Percentiles rank a stretch among this genome's conserved stretches.
These are phyloP conservation scores for Primulina huaijiensis DNA, from an alignment of 257 asterid genomes.

Conservation along the genomic window DNA sequence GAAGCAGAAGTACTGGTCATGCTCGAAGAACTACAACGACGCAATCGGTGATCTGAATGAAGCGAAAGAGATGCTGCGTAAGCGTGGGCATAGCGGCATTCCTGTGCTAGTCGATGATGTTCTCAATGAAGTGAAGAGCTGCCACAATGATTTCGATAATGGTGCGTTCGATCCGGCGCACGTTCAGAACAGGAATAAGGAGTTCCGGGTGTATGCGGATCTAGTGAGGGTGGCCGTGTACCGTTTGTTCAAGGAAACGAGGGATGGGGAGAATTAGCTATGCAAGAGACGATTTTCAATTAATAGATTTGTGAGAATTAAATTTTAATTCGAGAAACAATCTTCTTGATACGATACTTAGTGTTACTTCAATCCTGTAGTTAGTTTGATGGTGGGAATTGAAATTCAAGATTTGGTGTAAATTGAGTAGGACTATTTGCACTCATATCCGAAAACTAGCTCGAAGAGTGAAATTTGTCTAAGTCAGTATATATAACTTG, in stretches of 20 bases:
- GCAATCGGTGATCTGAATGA: slow-evolving; percentile 21
- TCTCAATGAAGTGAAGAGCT: slow-evolving; percentile 23
- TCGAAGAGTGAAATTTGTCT: too few relatives aligned
- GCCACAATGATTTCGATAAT: slow-evolving; percentile 14
- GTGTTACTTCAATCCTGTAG: neutral
- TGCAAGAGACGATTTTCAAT: neutral
- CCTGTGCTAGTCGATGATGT: slow-evolving; percentile 13
- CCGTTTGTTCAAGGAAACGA: neutral
- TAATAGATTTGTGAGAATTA: neutral
- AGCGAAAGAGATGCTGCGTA: slow-evolving; percentile 9
- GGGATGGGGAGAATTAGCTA: neutral
- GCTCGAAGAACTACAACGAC: slow-evolving; percentile 32
- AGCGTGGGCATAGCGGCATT: neutral
- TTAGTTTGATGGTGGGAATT: neutral
- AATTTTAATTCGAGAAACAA: neutral
- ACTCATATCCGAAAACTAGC: too few relatives aligned
- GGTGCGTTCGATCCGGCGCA: slow-evolving; percentile 26
- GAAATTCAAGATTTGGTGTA: neutral
- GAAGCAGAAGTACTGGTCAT: slow-evolving; percentile 24
- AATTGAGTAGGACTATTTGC: too few relatives aligned
- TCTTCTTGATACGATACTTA: neutral
- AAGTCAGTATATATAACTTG: too few relatives aligned
- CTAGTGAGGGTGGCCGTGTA: slow-evolving; percentile 19
- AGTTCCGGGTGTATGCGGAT: slow-evolving; percentile 22
- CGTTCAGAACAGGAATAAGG: slow-evolving; percentile 26